Evolutionary conservation across 169 alveolate genomes (phyloP), one percentile per base, ranked within the genome.

Genomic region (Cryptosporidium viatorum): DNA sequence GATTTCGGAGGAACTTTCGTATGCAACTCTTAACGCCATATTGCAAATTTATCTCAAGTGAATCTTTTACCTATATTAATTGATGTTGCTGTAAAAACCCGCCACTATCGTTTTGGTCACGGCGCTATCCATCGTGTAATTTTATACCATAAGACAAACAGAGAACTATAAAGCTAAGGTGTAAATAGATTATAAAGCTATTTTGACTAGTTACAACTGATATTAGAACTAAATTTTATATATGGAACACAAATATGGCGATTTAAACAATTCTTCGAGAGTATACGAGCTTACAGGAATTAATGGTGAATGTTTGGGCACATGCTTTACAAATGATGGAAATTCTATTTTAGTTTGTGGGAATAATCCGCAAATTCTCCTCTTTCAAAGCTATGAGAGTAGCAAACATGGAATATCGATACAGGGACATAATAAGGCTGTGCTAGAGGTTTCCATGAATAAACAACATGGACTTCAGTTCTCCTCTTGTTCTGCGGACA

Each of bases 1-100:
- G 18, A 98, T 98, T 80, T 98, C 99, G 91, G 96, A 97, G 84
- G 99, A 96, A 93, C 97, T 97, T 91, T 98, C 99, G 96, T 94
- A 58, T 97, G 94, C 86, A 41, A 60, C 74, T 69, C 92, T 86
- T 43, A 86, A 67, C 43, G 92, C 92, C 92, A 86, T 86, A 26
- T 52, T 37, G 51, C 26, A 12, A 33, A 18, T 67, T 33, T 60
- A 35, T 31, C 14, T 67, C 55, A n/a, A 67, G 16, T 67, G 6
- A 16, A 67, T 67, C 21, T 18, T 1, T 12, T 33, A 33, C 51
- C 55, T n/a, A 48, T 26, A 21, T 9, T n/a, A 67, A 26, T 14
- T 62, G 50, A 12, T 65, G 0, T 26, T 31, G 5, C 9, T 12
- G 14, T 2, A 18, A 67, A 31, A 31, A 16, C 51, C 55, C 48